These are phyloP conservation scores for Neurospora pannonica DNA, from an alignment of 495 filamentous ascomycete genomes.

Conservation along the genomic window DNA sequence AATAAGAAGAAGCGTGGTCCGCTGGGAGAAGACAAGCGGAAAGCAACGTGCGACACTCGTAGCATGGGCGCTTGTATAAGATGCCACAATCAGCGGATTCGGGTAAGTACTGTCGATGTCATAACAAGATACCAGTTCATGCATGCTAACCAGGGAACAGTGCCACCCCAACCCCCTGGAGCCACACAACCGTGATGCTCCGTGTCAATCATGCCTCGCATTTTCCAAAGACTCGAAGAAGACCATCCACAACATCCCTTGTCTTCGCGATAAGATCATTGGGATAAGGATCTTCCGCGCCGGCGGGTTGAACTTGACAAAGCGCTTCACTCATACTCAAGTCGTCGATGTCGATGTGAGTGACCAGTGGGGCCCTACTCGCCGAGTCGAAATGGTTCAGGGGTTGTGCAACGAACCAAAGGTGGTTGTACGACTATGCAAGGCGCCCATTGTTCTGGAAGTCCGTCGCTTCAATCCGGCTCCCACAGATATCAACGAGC, in stretches of 20 bases:
- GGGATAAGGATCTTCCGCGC: slow-evolving; percentile 27
- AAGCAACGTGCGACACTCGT: slow-evolving; percentile 26
- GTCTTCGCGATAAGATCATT: slow-evolving; percentile 30
- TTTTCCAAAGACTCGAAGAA: slow-evolving; percentile 32
- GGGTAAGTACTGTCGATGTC: slow-evolving; percentile 20
- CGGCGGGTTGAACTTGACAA: slow-evolving; percentile 29
- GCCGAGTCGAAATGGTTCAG: slow-evolving; percentile 23
- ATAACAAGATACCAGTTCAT: neutral
- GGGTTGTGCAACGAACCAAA: slow-evolving; percentile 17
- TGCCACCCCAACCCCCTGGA: slow-evolving; percentile 17
- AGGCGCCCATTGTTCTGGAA: slow-evolving; percentile 17
- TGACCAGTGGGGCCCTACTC: neutral
- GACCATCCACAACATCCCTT: slow-evolving; percentile 33
- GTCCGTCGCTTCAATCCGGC: slow-evolving; percentile 26
- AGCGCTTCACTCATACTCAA: slow-evolving; percentile 27
- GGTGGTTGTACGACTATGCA: slow-evolving; percentile 6
- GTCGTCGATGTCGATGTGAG: slow-evolving; percentile 24
- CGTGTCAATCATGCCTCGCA: slow-evolving; percentile 26
- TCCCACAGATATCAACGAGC: slow-evolving; percentile 18
- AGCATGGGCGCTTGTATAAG: slow-evolving; percentile 33
- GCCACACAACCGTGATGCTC: slow-evolving; percentile 17
- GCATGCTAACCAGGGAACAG: neutral
- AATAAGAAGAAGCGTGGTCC: slow-evolving; percentile 7
- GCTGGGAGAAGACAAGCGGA: slow-evolving; percentile 12
- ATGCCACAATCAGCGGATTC: slow-evolving; percentile 34